These are phyloP conservation scores for Letharia lupina DNA, from an alignment of 495 filamentous ascomycete species.

Conservation along the genomic window DNA sequence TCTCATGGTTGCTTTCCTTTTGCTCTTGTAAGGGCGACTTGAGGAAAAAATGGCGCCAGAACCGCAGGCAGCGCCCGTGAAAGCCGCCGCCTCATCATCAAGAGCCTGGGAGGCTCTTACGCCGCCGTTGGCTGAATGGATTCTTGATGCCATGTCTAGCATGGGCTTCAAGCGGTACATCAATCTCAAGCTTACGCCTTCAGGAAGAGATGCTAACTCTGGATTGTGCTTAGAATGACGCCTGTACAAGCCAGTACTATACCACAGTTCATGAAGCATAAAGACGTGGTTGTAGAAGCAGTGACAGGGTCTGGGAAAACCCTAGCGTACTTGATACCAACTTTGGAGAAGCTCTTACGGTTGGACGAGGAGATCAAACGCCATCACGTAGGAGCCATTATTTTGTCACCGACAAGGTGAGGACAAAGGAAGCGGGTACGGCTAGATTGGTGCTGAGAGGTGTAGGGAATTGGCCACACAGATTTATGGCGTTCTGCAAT, in stretches of 20 bases:
- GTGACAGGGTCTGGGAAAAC: conserved; percentile 97
- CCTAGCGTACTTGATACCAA: conserved; percentile 78
- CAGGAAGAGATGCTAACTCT: not conserved
- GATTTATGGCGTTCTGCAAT: conserved; percentile 73
- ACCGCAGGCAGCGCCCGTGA: not conserved
- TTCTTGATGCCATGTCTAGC: conserved; percentile 69
- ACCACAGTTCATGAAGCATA: conserved; percentile 84
- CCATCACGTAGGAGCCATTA: conserved; percentile 81
- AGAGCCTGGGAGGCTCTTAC: conserved; percentile 74
- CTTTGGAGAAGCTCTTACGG: conserved; percentile 76
- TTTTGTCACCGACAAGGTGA: conserved; percentile 76
- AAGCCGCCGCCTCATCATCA: conserved; percentile 22
- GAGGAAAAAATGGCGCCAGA: conserved; percentile 11
- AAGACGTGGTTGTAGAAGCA: conserved; percentile 94
- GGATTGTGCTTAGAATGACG: conserved; percentile 47
- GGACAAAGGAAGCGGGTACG: not conserved
- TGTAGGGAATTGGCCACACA: conserved; percentile 70
- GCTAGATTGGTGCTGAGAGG: not conserved
- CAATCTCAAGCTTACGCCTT: conserved; percentile 22
- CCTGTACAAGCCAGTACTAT: conserved; percentile 93
- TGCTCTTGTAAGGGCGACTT: not conserved
- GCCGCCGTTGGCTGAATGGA: conserved; percentile 80
- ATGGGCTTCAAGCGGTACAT: conserved; percentile 62
- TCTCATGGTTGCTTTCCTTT: not conserved
- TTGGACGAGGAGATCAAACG: conserved; percentile 70